These are phyloP conservation scores for Fusarium sp. DNA, from an alignment of 2,329 filamentous ascomycete species.

Conservation along the genomic window DNA sequence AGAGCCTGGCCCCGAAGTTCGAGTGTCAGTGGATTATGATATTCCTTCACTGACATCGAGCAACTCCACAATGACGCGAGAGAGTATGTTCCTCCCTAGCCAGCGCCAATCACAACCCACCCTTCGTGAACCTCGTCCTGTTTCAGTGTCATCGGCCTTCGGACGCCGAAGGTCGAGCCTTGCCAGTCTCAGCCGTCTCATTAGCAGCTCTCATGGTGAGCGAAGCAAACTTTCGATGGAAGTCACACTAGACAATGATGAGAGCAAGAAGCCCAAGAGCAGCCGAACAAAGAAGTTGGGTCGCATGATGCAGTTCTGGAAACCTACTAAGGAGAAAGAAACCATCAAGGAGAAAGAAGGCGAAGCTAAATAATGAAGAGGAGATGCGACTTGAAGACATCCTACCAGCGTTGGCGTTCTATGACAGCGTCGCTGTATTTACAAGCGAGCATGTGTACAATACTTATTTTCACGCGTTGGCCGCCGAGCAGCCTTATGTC, in stretches of 20 bases:
- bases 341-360: slow-evolving; percentile 62
- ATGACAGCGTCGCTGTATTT: slow-evolving; percentile 47
- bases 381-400: slow-evolving; percentile 12
- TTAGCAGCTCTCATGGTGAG: slow-evolving; percentile 79
- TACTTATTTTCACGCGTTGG: slow-evolving; percentile 47
- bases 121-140: slow-evolving; percentile 67
- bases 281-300: slow-evolving; percentile 78
- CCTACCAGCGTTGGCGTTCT: slow-evolving; percentile 28
- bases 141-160: slow-evolving; percentile 71
- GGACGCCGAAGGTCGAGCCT: slow-evolving; percentile 80
- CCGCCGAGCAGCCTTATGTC: slow-evolving; percentile 19
- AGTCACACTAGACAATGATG: slow-evolving; percentile 66
- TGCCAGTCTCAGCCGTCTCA: slow-evolving; percentile 79
- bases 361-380: slow-evolving; percentile 41
- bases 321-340: slow-evolving; percentile 65
- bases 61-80: slow-evolving; percentile 79
- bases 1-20: slow-evolving; percentile 77
- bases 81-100: slow-evolving; percentile 65
- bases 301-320: slow-evolving; percentile 84
- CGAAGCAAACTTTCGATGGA: slow-evolving; percentile 80
- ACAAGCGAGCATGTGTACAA: slow-evolving; percentile 55
- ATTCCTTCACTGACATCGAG: slow-evolving; percentile 80
- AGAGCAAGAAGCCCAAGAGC: slow-evolving; percentile 63
- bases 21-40: slow-evolving; percentile 75
- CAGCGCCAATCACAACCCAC: slow-evolving; percentile 61